Conservation (phyloP, 2,329 filamentous ascomycete genomes). For the Penicillium sp. region DNA sequence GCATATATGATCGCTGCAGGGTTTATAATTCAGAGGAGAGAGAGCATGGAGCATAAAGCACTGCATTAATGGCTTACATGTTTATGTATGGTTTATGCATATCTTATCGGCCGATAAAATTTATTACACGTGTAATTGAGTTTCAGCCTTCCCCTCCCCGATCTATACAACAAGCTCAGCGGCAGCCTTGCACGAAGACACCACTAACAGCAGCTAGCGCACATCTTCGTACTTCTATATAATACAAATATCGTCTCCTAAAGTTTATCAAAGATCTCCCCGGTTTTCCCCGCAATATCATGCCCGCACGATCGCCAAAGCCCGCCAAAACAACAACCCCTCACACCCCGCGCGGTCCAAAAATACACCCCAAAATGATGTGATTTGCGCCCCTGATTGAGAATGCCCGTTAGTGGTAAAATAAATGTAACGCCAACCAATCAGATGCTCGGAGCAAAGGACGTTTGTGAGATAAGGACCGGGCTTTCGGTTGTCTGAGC, state of each 20-base stretch:
- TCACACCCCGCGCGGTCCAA: neutral
- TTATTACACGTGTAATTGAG: neutral
- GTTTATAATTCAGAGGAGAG: neutral
- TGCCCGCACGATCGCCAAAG: neutral
- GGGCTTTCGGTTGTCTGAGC: neutral
- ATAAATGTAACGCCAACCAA: neutral
- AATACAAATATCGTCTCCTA: neutral
- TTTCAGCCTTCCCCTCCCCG: neutral
- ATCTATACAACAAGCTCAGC: neutral
- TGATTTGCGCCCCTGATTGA: slow-evolving; percentile 10
- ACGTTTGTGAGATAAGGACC: neutral
- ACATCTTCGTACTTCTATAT: neutral
- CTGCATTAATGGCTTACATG: neutral
- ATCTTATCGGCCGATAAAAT: slow-evolving; percentile 15
- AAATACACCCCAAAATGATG: slow-evolving; percentile 9
- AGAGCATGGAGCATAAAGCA: neutral
- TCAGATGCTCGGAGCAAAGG: neutral
- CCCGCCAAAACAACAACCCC: neutral
- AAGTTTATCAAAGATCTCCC: neutral
- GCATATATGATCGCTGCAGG: too few relatives aligned
- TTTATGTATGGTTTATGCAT: neutral
- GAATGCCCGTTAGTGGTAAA: slow-evolving; percentile 8
- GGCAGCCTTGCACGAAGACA: neutral
- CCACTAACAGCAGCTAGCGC: neutral
- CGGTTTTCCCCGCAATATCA: neutral